A percentile compares a stretch with the other conserved stretches of the same genome.
Evolutionary conservation across 345 rosid species (phyloP).

Genomic region (Hibiscus syriacus): DNA sequence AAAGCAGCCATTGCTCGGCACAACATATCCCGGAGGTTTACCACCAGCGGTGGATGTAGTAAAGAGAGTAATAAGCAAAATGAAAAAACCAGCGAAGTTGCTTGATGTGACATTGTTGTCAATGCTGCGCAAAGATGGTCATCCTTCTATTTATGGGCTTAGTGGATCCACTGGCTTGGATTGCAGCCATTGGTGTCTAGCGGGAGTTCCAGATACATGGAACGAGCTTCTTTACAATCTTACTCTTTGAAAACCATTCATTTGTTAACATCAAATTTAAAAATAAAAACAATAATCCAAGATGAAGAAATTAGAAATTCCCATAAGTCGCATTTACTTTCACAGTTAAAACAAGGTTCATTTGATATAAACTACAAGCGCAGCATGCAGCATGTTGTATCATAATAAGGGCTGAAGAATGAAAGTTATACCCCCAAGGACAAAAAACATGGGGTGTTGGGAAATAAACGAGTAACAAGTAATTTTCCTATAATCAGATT

Average conservation of each 20-base stretch:
- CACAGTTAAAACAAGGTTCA: not conserved
- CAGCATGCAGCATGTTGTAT: not conserved
- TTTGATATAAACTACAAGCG: not conserved
- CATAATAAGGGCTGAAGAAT: not conserved
- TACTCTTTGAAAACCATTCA: constrained; percentile 2
- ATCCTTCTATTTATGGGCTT: constrained; percentile 72
- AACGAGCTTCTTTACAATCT: constrained; percentile 48
- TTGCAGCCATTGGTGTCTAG: constrained; percentile 93
- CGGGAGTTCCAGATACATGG: constrained; percentile 95
- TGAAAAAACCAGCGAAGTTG: constrained; percentile 42
- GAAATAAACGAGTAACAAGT: too few species aligned
- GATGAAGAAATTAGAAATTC: too few species aligned
- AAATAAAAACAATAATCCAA: not conserved
- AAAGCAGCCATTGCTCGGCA: constrained; percentile 48
- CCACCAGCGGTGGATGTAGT: constrained; percentile 49
- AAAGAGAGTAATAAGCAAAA: constrained; percentile 38
- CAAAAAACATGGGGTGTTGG: too few species aligned
- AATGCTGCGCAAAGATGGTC: constrained; percentile 74
- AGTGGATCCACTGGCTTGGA: constrained; percentile 47
- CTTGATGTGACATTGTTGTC: constrained; percentile 69
- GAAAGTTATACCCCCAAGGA: not conserved
- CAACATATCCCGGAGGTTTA: constrained; percentile 56
- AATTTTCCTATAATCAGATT: too few species aligned
- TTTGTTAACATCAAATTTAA: not conserved
- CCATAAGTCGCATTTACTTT: not conserved